Evolutionary conservation across 1,284 basidiomycete genomes (phyloP).

Genomic region (Macrocybe sp.): DNA sequence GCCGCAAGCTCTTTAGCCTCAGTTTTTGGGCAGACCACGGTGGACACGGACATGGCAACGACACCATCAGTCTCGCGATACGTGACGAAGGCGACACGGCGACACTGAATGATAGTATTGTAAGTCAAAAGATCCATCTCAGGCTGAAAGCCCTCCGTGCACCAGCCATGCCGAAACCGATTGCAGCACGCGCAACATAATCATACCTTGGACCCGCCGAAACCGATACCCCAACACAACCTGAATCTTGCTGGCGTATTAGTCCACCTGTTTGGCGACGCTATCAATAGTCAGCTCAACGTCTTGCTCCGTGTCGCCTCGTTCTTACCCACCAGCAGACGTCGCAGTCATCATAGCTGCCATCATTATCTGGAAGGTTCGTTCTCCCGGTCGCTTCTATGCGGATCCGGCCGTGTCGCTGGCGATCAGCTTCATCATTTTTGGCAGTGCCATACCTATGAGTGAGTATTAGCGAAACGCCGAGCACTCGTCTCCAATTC

Average conservation of each 20-base stretch:
- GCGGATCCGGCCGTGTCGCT: slow-evolving; percentile 43
- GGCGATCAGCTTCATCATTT: slow-evolving; percentile 41
- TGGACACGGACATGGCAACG: slow-evolving; percentile 21
- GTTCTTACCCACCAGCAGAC: slow-evolving; percentile 23
- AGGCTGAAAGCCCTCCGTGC: neutral
- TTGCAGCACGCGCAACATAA: slow-evolving; percentile 39
- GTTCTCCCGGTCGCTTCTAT: slow-evolving; percentile 37
- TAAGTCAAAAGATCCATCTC: slow-evolving; percentile 12
- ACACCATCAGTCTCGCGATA: slow-evolving; percentile 8
- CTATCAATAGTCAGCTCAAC: slow-evolving; percentile 37
- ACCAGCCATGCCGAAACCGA: neutral
- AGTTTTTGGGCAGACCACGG: slow-evolving; percentile 24
- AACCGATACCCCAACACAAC: slow-evolving; percentile 27
- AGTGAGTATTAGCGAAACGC: slow-evolving; percentile 24
- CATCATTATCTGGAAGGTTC: slow-evolving; percentile 37
- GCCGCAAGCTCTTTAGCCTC: slow-evolving; percentile 3
- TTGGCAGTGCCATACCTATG: slow-evolving; percentile 41
- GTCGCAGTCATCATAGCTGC: slow-evolving; percentile 43
- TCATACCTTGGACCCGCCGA: slow-evolving; percentile 34
- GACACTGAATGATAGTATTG: slow-evolving; percentile 22
- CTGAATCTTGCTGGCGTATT: slow-evolving; percentile 39
- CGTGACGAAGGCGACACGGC: slow-evolving; percentile 4
- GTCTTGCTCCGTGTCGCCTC: neutral
- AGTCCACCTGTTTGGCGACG: slow-evolving; percentile 42
- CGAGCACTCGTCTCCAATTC: slow-evolving; percentile 2